phyloP scores from a whole-genome alignment of 1,284 basidiomycete species.

The Puccinia sorghi region DNA sequence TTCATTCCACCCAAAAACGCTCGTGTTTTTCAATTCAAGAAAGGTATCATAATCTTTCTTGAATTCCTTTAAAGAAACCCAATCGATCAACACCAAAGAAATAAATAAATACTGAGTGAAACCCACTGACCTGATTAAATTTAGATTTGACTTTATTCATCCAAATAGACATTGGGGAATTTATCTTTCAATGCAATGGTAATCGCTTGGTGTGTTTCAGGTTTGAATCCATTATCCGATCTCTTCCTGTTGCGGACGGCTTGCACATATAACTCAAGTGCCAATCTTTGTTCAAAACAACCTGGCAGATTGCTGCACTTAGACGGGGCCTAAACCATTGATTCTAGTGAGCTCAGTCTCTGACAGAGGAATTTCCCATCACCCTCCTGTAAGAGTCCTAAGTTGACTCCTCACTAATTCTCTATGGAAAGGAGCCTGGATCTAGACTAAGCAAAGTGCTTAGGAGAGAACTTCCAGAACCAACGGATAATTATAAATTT shows the following conservation, averaged over 20 bases:
- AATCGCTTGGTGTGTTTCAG: not conserved
- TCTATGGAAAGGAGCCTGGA: too few species aligned
- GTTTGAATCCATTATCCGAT: slow-evolving; percentile 1
- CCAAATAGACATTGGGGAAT: not conserved
- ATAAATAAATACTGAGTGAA: not conserved
- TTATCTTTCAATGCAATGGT: not conserved
- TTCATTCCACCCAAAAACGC: not conserved
- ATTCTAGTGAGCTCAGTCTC: too few species aligned
- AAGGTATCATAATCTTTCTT: slow-evolving; percentile 7
- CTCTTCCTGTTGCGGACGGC: not conserved
- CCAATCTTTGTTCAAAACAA: too few species aligned
- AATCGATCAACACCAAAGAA: not conserved
- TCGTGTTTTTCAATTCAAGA: not conserved
- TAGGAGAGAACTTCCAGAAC: too few species aligned
- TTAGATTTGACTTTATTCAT: not conserved
- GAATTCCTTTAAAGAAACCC: not conserved
- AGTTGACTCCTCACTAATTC: too few species aligned
- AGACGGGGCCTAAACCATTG: too few species aligned
- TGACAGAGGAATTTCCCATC: too few species aligned
- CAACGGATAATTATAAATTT: too few species aligned
- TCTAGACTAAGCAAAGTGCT: too few species aligned
- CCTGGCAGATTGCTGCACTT: too few species aligned
- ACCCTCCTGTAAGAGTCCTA: too few species aligned
- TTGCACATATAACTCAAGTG: not conserved
- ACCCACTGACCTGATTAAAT: slow-evolving; percentile 13